Percentiles rank a stretch among this genome's conserved stretches.
Evolutionary conservation across 139 green algal species (phyloP).

Genomic region (Picochlorum sp.): DNA sequence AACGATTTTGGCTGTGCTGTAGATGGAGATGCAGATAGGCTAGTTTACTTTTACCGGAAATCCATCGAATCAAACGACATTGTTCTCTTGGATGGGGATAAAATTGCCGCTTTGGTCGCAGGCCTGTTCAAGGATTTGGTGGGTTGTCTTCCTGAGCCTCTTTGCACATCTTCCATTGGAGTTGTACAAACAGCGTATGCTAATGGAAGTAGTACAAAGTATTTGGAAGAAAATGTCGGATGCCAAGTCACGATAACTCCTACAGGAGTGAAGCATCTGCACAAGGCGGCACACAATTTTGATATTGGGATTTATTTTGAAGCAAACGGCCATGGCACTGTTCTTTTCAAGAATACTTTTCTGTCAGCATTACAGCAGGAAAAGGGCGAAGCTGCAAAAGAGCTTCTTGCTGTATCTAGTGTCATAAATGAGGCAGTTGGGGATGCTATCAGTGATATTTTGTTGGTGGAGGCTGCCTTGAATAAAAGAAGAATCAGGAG

Average conservation of each 20-base stretch:
- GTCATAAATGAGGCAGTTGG: slow-evolving; percentile 89
- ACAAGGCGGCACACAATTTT: slow-evolving; percentile 65
- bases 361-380: background rate
- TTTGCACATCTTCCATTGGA: slow-evolving; percentile 40
- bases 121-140: slow-evolving; percentile 53
- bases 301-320: slow-evolving; percentile 98
- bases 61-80: background rate
- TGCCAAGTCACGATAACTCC: slow-evolving; percentile 33
- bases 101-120: slow-evolving; percentile 78
- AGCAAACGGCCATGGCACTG: slow-evolving; percentile 94
- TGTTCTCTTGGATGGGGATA: slow-evolving; percentile 86
- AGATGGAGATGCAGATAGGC: slow-evolving; percentile 91
- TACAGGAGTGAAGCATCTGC: slow-evolving; percentile 94
- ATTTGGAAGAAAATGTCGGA: slow-evolving; percentile 40
- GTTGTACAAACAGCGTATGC: slow-evolving; percentile 98
- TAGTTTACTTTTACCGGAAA: slow-evolving; percentile 81
- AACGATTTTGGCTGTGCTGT: slow-evolving; percentile 51
- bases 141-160: slow-evolving; percentile 31
- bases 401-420: slow-evolving; percentile 52
- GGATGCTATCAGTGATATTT: slow-evolving; percentile 77
- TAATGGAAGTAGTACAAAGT: slow-evolving; percentile 81
- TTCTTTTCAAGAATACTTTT: slow-evolving; percentile 69
- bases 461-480: slow-evolving; percentile 83
- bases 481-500: slow-evolving; percentile 39
- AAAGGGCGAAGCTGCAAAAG: slow-evolving; percentile 15